Conservation (phyloP, 139 green algal species). For the Penium margaritaceum region DNA sequence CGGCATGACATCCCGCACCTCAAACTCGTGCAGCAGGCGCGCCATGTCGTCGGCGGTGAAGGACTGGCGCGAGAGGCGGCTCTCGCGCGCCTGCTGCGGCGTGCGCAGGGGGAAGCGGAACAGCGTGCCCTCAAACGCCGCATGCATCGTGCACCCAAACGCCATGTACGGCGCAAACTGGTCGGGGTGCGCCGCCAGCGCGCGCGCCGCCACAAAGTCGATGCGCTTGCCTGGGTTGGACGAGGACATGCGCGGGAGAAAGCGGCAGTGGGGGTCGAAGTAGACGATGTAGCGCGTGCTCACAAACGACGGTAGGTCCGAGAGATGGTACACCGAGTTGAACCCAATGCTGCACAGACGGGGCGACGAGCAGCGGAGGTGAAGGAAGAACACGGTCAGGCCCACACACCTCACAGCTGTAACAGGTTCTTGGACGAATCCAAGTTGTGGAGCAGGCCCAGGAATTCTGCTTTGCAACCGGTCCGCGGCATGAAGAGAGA, state of each 20-base stretch:
- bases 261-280: constrained; percentile 66
- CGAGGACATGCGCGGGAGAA: constrained; percentile 35
- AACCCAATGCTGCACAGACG: constrained; percentile 48
- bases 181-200: constrained; percentile 38
- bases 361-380: not conserved
- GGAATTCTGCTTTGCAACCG: no score
- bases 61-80: constrained; percentile 63
- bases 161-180: constrained; percentile 52
- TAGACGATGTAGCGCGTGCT: constrained; percentile 56
- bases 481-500: no score
- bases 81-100: constrained; percentile 16
- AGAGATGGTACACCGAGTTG: constrained; percentile 69
- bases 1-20: no score
- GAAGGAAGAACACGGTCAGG: no score
- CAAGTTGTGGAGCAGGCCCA: no score
- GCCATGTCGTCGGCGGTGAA: constrained; percentile 55
- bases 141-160: constrained; percentile 53
- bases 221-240: constrained; percentile 65
- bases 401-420: no score
- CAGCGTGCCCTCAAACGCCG: constrained; percentile 57
- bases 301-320: constrained; percentile 67
- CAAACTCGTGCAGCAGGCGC: constrained; percentile 54
- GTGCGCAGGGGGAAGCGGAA: constrained; percentile 64
- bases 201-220: constrained; percentile 54
- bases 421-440: no score